These are phyloP conservation scores for Exophiala mesophila DNA, from an alignment of 2,329 filamentous ascomycete species.

Conservation along the genomic window DNA sequence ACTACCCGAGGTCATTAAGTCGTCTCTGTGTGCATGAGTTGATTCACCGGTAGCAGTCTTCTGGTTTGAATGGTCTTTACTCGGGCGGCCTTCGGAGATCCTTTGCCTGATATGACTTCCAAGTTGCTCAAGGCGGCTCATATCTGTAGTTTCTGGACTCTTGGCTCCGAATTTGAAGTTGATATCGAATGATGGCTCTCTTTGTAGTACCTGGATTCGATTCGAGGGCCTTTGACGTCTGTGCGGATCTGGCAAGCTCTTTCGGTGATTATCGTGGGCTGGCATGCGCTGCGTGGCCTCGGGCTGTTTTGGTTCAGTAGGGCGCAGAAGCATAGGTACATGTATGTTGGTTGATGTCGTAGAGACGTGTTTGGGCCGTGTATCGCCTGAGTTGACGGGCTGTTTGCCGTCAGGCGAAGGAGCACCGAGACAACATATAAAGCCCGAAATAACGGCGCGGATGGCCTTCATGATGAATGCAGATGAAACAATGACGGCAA, in stretches of 20 bases:
- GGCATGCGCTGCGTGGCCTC: too few species aligned
- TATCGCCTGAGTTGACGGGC: too few species aligned
- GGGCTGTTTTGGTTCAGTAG: too few species aligned
- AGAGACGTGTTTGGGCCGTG: too few species aligned
- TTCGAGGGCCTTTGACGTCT: too few species aligned
- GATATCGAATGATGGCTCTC: constrained; percentile 17
- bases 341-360: too few species aligned
- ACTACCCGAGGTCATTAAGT: constrained; percentile 1
- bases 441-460: constrained; percentile 8
- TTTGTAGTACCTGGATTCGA: background rate
- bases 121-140: constrained; percentile 17
- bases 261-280: too few species aligned
- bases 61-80: constrained; percentile 17
- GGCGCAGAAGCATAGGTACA: too few species aligned
- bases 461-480: constrained; percentile 10
- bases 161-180: constrained; percentile 14
- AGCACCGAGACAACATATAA: constrained; percentile 15
- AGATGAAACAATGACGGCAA: constrained; percentile 13
- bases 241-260: too few species aligned
- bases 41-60: constrained; percentile 1
- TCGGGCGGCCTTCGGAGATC: constrained; percentile 22
- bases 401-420: constrained; percentile 4
- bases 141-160: constrained; percentile 8
- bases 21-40: background rate
- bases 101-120: constrained; percentile 25